These are phyloP conservation scores for Arachis hypogaea DNA, from an alignment of 306 rosid genomes.

Conservation along the genomic window DNA sequence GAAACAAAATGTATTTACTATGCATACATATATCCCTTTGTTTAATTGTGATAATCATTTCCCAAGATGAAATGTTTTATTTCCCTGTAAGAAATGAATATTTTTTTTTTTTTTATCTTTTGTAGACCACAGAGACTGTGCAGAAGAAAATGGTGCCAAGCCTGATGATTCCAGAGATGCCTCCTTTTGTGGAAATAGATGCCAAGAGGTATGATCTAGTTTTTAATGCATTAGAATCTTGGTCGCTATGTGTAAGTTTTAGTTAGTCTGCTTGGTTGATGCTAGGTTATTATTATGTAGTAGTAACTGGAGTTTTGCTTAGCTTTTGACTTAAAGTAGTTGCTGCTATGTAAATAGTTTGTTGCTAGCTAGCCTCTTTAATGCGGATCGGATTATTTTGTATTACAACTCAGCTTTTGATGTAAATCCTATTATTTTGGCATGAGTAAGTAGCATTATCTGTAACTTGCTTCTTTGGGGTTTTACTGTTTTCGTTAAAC, in stretches of 20 bases:
- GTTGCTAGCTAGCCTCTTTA: slow-evolving; percentile 16
- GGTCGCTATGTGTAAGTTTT: slow-evolving; percentile 12
- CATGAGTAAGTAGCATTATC: slow-evolving; percentile 3
- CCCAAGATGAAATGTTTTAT: slow-evolving; percentile 13
- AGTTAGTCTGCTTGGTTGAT: slow-evolving; percentile 30
- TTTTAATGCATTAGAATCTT: slow-evolving; percentile 9
- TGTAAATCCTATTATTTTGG: background rate
- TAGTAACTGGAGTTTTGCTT: slow-evolving; percentile 31
- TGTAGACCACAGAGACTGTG: slow-evolving; percentile 74
- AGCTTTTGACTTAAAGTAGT: slow-evolving; percentile 29
- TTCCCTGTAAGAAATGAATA: slow-evolving; percentile 37
- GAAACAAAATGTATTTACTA: slow-evolving; percentile 77
- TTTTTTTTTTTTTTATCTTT: slow-evolving; percentile 12
- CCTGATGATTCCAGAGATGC: slow-evolving; percentile 41
- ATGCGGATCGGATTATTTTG: background rate
- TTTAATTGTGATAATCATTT: slow-evolving; percentile 23
- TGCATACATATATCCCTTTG: slow-evolving; percentile 28
- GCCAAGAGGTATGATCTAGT: slow-evolving; percentile 64
- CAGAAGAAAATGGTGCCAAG: slow-evolving; percentile 47
- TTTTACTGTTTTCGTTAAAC: background rate
- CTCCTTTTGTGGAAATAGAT: slow-evolving; percentile 71
- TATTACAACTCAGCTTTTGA: background rate
- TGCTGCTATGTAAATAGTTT: slow-evolving; percentile 17
- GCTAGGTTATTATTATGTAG: slow-evolving; percentile 28
- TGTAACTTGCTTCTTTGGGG: slow-evolving; percentile 16